Base-by-base conservation (phyloP, 164 flowering plant species). In the Stephania cephalantha region DNA sequence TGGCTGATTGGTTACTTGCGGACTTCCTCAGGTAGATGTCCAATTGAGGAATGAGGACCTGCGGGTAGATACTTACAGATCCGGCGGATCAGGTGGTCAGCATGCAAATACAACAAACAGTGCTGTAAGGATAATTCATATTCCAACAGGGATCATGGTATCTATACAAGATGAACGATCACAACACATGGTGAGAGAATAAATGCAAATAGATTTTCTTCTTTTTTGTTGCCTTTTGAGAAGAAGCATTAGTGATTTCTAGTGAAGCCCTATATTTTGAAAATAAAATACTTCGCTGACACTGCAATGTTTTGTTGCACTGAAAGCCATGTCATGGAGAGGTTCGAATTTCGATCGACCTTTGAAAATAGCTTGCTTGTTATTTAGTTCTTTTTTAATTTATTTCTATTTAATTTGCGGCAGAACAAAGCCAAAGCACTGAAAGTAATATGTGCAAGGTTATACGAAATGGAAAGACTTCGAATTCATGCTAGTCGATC, bases 21-120 rank as follows among this genome's bases (percentile, higher is more conserved):
- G 52, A 13, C n/a, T 79, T 82, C 58, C 81, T 71, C 85, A 96
- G 98, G 94, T 96, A 13, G 99, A 96, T 88, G 97, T 92, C 58
- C 94, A 88, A 70, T 79, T 94, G 83, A 89, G 90, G 79, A 91
- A 86, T 75, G 98, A 96, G 74, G 99, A 96, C 70, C 78, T 94
- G 86, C 89, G 85, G 81, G 88, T 94, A 65, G 98, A 96, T 80
- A 96, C 97, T 12, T 94, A 90, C 76, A 89, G 98, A 83, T 94
- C 99, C 50, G 99, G 98, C 77, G 98, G 98, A 76, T 86, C 99
- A 61, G 99, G 99, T 66, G 99, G 98, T 72, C 99, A 94, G 82
- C 95, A 91, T 87, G 99, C 93, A 78, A 96, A 96, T 84, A 96
- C 99, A 46, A 96, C 99, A 20, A 87, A 96, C 58, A 96, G 98